phyloP scores from a whole-genome alignment of 306 rosid species.

The Malus asiatica region DNA sequence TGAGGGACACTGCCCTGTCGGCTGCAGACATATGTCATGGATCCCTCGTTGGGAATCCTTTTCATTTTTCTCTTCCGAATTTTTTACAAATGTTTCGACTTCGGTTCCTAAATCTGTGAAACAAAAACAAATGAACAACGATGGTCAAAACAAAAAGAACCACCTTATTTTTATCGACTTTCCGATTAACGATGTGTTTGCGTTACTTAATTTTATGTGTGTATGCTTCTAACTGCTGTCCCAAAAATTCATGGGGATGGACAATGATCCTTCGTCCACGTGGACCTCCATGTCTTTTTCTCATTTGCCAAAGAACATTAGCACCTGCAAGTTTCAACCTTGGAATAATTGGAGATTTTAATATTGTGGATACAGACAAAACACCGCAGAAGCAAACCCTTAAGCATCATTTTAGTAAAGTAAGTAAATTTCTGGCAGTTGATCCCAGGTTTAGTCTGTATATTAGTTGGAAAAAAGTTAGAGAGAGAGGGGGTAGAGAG shows the following conservation, averaged over 20 bases:
- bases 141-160: not conserved
- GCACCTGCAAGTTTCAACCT: conserved; percentile 44
- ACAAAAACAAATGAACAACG: not conserved
- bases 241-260: conserved; percentile 20
- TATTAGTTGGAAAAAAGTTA: not conserved
- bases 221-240: not conserved
- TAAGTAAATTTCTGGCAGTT: conserved; percentile 4
- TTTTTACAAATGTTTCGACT: conserved; percentile 1
- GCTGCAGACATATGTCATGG: conserved; percentile 29
- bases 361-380: conserved; percentile 30
- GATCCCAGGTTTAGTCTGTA: conserved; percentile 10
- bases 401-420: not conserved
- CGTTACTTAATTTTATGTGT: not conserved
- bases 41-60: conserved; percentile 15
- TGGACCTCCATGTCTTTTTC: conserved; percentile 46
- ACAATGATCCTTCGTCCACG: conserved; percentile 65
- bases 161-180: conserved; percentile 7
- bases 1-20: conserved; percentile 45
- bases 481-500: not conserved
- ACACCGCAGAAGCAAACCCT: conserved; percentile 9
- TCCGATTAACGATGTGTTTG: conserved; percentile 24
- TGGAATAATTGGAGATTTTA: conserved; percentile 21
- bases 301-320: conserved; percentile 39
- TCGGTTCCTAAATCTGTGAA: conserved; percentile 24
- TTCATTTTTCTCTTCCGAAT: conserved; percentile 30